Evolutionary conservation across 495 filamentous ascomycete genomes (phyloP).

Genomic region (Articulospora tetracladia): DNA sequence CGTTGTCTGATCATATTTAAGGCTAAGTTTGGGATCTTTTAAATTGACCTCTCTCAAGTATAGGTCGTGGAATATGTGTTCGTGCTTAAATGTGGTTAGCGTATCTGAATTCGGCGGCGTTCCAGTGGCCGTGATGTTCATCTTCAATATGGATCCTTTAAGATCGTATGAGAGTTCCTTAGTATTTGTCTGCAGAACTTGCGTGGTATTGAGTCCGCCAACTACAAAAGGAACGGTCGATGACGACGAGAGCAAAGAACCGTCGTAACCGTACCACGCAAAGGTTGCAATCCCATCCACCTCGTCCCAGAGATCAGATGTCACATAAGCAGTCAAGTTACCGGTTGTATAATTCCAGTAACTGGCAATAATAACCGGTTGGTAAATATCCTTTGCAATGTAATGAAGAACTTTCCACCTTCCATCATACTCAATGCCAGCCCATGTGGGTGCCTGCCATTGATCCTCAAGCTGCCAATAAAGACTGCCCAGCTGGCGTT

Average conservation of each 20-base stretch:
- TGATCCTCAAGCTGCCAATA: conserved; percentile 94
- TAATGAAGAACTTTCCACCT: conserved; percentile 79
- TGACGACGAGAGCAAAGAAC: conserved; percentile 6
- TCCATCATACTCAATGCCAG: conserved; percentile 75
- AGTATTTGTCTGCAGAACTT: conserved; percentile 42
- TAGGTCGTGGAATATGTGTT: conserved; percentile 51
- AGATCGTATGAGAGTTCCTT: conserved; percentile 32
- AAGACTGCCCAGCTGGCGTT: conserved; percentile 74
- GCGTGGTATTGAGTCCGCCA: conserved; percentile 58
- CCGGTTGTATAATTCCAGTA: conserved; percentile 55
- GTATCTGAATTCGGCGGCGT: conserved; percentile 47
- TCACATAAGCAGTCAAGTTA: conserved; percentile 56
- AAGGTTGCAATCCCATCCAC: conserved; percentile 26
- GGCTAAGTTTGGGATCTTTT: conserved; percentile 49
- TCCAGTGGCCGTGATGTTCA: conserved; percentile 51
- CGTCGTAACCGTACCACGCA: conserved; percentile 31
- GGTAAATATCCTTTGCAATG: conserved; percentile 65
- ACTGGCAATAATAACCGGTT: conserved; percentile 63
- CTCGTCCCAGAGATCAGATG: conserved; percentile 47
- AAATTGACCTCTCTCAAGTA: conserved; percentile 49
- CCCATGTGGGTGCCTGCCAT: conserved; percentile 81
- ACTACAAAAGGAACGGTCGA: conserved; percentile 42
- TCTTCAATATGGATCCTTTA: conserved; percentile 47
- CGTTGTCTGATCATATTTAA: conserved; percentile 35
- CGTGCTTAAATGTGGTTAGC: conserved; percentile 48